These are phyloP conservation scores for Protomyces gravidus DNA, from an alignment of 1,139 yeast genomes.

Conservation along the genomic window DNA sequence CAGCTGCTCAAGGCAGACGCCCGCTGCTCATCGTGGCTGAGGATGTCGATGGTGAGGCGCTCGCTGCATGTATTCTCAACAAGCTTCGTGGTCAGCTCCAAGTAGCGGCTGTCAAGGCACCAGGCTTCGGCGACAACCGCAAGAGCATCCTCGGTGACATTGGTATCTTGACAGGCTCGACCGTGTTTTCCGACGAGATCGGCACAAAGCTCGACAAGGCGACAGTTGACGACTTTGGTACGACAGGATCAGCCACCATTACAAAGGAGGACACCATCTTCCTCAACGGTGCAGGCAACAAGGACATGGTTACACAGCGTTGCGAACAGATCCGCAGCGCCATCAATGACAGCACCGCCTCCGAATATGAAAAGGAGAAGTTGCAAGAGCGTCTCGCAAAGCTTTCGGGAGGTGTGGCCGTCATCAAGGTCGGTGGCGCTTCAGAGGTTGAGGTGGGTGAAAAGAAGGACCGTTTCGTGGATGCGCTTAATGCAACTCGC, in stretches of 20 bases:
- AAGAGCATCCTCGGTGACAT: conserved; percentile 96
- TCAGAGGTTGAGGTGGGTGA: conserved; percentile 99
- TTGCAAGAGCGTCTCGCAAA: conserved; percentile 97
- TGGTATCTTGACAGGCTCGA: conserved; percentile 95
- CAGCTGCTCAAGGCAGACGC: conserved; percentile 91
- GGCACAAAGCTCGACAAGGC: conserved; percentile 97
- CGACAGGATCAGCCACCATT: conserved; percentile 87
- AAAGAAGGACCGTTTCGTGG: conserved; percentile 99
- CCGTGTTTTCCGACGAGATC: conserved; percentile 96
- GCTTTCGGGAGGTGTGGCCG: conserved; percentile 99
- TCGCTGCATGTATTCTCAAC: conserved; percentile 97
- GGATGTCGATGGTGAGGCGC: conserved; percentile 97
- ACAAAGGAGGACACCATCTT: conserved; percentile 97
- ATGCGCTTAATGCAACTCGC: conserved; percentile 97
- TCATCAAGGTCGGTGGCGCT: conserved; percentile 95
- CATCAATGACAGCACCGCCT: conserved; percentile 64
- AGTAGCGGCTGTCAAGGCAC: conserved; percentile 98
- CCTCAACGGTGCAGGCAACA: conserved; percentile 91
- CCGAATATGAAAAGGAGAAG: conserved; percentile 96
- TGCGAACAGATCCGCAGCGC: conserved; percentile 93
- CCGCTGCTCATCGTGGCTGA: conserved; percentile 94
- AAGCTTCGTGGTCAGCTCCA: conserved; percentile 98
- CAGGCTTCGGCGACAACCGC: conserved; percentile 99
- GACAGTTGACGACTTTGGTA: conserved; percentile 84
- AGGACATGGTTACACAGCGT: conserved; percentile 81